A percentile compares a stretch with the other conserved stretches of the same genome.
Conservation (phyloP, 1,284 basidiomycete genomes). For the Psilocybe mexicana region DNA sequence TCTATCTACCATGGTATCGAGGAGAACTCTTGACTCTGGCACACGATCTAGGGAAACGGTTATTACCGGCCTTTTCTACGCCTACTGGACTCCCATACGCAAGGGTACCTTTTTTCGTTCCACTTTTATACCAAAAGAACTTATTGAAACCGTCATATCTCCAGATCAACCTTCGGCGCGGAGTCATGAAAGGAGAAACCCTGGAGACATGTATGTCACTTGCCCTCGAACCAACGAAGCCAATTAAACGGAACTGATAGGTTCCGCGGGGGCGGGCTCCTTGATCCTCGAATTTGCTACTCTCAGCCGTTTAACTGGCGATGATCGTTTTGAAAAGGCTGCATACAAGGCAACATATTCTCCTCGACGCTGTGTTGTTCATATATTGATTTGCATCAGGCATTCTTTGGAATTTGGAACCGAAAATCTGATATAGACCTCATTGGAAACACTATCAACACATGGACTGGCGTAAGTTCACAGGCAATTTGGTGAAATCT, state of each 20-base stretch:
- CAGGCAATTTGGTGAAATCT: constrained; percentile 1
- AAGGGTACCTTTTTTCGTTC: constrained; percentile 48
- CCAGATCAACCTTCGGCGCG: constrained; percentile 76
- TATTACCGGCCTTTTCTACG: constrained; percentile 88
- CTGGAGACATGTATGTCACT: constrained; percentile 71
- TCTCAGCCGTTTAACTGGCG: constrained; percentile 84
- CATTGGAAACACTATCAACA: constrained; percentile 87
- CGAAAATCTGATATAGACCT: constrained; percentile 79
- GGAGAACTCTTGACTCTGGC: constrained; percentile 80
- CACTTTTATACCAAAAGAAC: constrained; percentile 17
- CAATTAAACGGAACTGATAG: constrained; percentile 38
- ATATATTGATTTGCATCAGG: constrained; percentile 32
- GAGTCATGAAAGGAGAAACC: constrained; percentile 68
- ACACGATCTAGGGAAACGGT: constrained; percentile 78
- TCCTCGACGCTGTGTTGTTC: background rate
- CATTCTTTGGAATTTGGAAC: constrained; percentile 93
- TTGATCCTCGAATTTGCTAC: constrained; percentile 92
- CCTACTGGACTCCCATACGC: constrained; percentile 90
- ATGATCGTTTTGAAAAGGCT: constrained; percentile 83
- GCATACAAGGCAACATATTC: constrained; percentile 53
- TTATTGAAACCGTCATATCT: constrained; percentile 7
- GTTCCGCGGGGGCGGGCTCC: constrained; percentile 90
- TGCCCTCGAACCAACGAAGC: background rate
- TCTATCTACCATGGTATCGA: constrained; percentile 75
- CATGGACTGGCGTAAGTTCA: constrained; percentile 66